phyloP scores from a whole-genome alignment of 352 stramenopile species.

The Pythium rhizo-oryzae region DNA sequence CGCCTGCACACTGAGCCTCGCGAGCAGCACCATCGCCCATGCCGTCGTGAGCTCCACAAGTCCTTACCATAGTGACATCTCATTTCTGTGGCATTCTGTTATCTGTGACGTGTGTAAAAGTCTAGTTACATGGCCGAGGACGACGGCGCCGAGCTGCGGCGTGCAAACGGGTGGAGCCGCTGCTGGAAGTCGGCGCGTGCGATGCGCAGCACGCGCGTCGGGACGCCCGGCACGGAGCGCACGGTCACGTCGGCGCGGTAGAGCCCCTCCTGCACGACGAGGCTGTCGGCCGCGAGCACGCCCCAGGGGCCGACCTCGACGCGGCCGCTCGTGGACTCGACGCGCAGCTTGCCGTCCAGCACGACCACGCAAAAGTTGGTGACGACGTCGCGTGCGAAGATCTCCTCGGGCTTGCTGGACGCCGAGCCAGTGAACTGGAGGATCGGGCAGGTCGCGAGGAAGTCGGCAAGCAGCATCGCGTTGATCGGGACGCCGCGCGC shows the following conservation, averaged over 20 bases:
- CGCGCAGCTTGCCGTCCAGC: conserved; percentile 38
- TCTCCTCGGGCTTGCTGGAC: conserved; percentile 23
- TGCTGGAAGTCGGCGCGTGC: conserved; percentile 51
- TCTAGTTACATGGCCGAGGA: neutral
- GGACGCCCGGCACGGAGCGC: conserved; percentile 29
- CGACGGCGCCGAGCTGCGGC: conserved; percentile 30
- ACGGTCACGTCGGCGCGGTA: conserved; percentile 45
- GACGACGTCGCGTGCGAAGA: conserved; percentile 35
- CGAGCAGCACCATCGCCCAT: neutral
- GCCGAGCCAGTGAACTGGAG: conserved; percentile 30
- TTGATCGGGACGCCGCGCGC: conserved; percentile 32
- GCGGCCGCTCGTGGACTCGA: conserved; percentile 32
- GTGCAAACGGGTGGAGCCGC: conserved; percentile 35
- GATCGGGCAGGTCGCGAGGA: conserved; percentile 36
- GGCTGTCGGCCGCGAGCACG: conserved; percentile 42
- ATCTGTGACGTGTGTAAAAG: neutral
- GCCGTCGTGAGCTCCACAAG: neutral
- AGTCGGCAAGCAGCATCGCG: conserved; percentile 28
- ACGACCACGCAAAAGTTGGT: conserved; percentile 41
- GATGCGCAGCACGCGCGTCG: conserved; percentile 37
- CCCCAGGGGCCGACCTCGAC: conserved; percentile 39
- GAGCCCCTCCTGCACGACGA: conserved; percentile 46
- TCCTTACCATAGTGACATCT: no score
- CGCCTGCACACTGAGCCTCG: neutral
- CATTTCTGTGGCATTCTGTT: no score